These are phyloP conservation scores for Penicillium mononematosum DNA, from an alignment of 495 filamentous ascomycete species.

Conservation along the genomic window DNA sequence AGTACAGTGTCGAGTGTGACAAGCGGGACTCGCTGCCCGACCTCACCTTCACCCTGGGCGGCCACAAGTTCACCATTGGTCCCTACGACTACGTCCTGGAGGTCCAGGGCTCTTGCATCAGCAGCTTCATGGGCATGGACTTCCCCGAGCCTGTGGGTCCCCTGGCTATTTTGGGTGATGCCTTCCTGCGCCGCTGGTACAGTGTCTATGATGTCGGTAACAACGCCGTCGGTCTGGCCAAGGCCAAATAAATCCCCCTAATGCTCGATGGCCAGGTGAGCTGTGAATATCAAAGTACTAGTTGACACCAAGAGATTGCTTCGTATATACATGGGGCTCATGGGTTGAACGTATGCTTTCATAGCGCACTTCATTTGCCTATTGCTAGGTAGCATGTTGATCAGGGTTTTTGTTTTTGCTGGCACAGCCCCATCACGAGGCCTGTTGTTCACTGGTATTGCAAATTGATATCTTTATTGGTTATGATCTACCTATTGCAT, in stretches of 20 bases:
- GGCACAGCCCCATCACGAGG: slow-evolving; percentile 7
- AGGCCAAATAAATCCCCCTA: slow-evolving; percentile 58
- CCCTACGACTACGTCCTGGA: slow-evolving; percentile 96
- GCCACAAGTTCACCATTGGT: slow-evolving; percentile 86
- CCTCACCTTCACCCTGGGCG: slow-evolving; percentile 80
- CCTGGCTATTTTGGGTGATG: slow-evolving; percentile 93
- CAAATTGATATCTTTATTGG: slow-evolving; percentile 16
- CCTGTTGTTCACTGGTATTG: slow-evolving; percentile 15
- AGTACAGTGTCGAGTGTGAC: slow-evolving; percentile 88
- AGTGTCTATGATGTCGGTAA: slow-evolving; percentile 91
- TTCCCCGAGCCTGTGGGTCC: slow-evolving; percentile 89
- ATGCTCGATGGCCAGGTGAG: slow-evolving; percentile 2
- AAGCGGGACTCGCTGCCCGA: slow-evolving; percentile 82
- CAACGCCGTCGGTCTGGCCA: slow-evolving; percentile 81
- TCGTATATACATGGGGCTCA: slow-evolving; percentile 26
- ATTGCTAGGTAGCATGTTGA: slow-evolving; percentile 17
- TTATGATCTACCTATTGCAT: slow-evolving; percentile 20
- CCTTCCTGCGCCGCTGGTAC: slow-evolving; percentile 97
- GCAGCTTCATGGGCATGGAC: slow-evolving; percentile 97
- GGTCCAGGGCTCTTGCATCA: slow-evolving; percentile 92
- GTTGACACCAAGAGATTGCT: slow-evolving; percentile 17
- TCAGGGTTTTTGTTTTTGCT: slow-evolving; percentile 10
- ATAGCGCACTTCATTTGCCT: slow-evolving; percentile 15
- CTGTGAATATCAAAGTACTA: slow-evolving; percentile 16
- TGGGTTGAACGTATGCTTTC: slow-evolving; percentile 9